These are phyloP conservation scores for Leccinum variabile DNA, from an alignment of 1,284 basidiomycete species.

Conservation along the genomic window DNA sequence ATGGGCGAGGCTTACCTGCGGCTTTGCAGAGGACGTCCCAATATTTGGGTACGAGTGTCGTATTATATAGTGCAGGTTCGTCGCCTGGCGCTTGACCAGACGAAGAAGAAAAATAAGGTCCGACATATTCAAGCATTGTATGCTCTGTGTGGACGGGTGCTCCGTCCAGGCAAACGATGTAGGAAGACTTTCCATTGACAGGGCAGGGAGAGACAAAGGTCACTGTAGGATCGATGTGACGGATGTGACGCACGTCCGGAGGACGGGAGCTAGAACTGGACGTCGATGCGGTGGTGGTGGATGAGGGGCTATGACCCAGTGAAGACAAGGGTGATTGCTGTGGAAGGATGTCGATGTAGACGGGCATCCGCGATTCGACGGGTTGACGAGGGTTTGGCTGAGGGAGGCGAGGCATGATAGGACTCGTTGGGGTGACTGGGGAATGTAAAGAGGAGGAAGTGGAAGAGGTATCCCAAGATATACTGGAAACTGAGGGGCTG, in stretches of 20 bases:
- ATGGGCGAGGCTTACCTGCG: constrained; percentile 42
- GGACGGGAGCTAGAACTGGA: constrained; percentile 33
- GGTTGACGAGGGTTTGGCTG: constrained; percentile 25
- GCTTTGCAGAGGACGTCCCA: constrained; percentile 56
- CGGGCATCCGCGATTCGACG: constrained; percentile 42
- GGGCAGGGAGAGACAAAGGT: constrained; percentile 51
- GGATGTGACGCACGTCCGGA: constrained; percentile 49
- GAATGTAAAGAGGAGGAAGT: constrained; percentile 39
- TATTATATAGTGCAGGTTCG: constrained; percentile 52
- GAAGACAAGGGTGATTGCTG: constrained; percentile 26
- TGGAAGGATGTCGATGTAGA: constrained; percentile 61
- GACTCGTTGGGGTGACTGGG: constrained; percentile 39
- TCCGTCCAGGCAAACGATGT: constrained; percentile 52
- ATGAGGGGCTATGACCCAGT: constrained; percentile 18
- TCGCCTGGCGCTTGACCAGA: constrained; percentile 31
- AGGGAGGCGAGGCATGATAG: constrained; percentile 26
- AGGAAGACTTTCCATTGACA: constrained; percentile 51
- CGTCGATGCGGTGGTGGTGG: constrained; percentile 10
- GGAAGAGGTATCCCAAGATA: constrained; percentile 42
- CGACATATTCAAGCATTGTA: constrained; percentile 43
- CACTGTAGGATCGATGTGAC: constrained; percentile 60
- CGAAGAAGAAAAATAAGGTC: constrained; percentile 29
- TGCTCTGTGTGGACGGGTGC: constrained; percentile 50
- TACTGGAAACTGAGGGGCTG: constrained; percentile 27
- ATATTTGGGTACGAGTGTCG: constrained; percentile 56